A percentile compares a stretch with the other conserved stretches of the same genome.
These are phyloP conservation scores for Hapsidospora chrysogenum DNA, from an alignment of 495 filamentous ascomycete species.

Conservation along the genomic window DNA sequence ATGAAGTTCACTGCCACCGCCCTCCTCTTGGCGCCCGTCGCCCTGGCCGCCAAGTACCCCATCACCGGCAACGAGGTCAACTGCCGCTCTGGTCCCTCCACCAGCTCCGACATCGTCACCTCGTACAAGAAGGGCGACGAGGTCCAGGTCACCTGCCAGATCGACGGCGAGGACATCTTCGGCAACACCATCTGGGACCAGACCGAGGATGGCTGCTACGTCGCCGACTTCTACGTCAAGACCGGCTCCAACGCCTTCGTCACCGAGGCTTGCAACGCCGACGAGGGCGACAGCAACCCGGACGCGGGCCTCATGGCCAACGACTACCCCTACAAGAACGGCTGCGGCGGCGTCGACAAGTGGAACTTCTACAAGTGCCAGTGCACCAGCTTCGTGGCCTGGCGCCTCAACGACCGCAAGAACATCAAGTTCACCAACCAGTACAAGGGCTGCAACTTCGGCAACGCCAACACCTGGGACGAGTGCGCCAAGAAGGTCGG, in stretches of 20 bases:
- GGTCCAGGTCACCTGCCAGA: constrained; percentile 12
- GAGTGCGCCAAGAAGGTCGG: constrained; percentile 6
- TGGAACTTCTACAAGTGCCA: constrained; percentile 12
- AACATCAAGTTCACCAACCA: constrained; percentile 10
- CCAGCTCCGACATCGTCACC: constrained; percentile 8
- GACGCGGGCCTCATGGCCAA: constrained; percentile 9
- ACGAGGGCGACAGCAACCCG: neutral
- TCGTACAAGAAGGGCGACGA: constrained; percentile 8
- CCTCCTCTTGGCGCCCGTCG: neutral
- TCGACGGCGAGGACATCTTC: constrained; percentile 5
- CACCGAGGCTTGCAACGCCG: constrained; percentile 1
- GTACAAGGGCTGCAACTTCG: constrained; percentile 12
- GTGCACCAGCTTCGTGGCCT: constrained; percentile 12
- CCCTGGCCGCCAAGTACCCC: constrained; percentile 5
- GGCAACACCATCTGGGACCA: constrained; percentile 16
- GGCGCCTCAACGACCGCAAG: constrained; percentile 10
- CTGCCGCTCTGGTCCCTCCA: constrained; percentile 12
- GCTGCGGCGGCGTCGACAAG: constrained; percentile 7
- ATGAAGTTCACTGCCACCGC: constrained; percentile 8
- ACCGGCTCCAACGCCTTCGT: constrained; percentile 11
- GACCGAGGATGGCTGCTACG: constrained; percentile 13
- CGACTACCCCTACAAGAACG: constrained; percentile 11
- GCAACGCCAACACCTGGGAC: constrained; percentile 12
- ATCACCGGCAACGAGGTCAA: constrained; percentile 8
- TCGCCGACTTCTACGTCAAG: constrained; percentile 13